These are phyloP conservation scores for Russula virescens DNA, from an alignment of 768 basidiomycete species.

Conservation along the genomic window DNA sequence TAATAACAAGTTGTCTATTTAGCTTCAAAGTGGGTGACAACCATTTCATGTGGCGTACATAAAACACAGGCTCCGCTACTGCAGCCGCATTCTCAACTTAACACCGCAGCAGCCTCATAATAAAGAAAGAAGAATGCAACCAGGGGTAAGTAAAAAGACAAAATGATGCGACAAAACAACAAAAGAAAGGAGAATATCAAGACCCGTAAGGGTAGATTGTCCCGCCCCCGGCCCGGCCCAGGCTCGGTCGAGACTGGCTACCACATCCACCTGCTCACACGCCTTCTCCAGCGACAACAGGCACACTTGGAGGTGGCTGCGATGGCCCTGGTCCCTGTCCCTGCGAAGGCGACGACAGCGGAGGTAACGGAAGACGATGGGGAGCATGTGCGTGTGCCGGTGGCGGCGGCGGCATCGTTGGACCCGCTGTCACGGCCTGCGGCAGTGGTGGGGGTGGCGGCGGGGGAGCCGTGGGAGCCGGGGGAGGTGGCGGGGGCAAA, in stretches of 20 bases:
- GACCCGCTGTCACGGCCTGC: background rate
- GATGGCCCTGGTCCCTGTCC: background rate
- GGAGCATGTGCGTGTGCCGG: background rate
- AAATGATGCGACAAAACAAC: too few species aligned
- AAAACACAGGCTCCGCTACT: background rate
- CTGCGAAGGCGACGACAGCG: background rate
- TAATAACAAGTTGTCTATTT: too few species aligned
- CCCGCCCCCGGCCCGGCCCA: too few species aligned
- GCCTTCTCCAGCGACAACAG: constrained; percentile 15
- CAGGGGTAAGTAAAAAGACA: background rate
- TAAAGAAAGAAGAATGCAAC: background rate
- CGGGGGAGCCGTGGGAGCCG: too few species aligned
- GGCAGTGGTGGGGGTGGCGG: background rate
- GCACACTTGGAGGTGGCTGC: constrained; percentile 11
- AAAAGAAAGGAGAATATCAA: background rate
- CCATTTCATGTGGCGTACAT: background rate
- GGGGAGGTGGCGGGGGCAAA: background rate
- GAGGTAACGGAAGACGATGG: constrained; percentile 15
- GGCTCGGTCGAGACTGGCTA: too few species aligned
- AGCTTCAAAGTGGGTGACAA: too few species aligned
- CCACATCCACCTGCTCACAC: background rate
- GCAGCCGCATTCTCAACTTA: too few species aligned
- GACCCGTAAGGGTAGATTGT: background rate
- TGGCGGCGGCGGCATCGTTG: background rate
- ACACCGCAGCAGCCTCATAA: too few species aligned